Evolutionary conservation across 495 filamentous ascomycete genomes (phyloP), one percentile per base, ranked within the genome.

Genomic region (Clavariopsis aquatica): DNA sequence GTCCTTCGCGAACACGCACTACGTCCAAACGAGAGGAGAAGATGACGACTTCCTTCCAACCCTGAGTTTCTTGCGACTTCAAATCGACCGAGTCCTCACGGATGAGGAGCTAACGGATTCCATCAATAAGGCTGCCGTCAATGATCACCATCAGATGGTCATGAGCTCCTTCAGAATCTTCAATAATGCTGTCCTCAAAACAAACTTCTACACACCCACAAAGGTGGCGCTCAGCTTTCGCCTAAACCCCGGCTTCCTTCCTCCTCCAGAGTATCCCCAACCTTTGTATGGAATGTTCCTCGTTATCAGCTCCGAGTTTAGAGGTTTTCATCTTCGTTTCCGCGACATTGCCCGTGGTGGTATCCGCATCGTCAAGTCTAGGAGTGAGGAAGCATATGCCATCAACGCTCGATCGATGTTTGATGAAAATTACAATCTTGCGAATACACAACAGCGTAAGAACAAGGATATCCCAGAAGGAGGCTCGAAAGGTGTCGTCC

Each of bases 401-500:
- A 97, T 98, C 81, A 98, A 98, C 70, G 92, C 92, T 12, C 89
- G 95, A 45, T 94, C 89, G 20, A 82, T 98, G 49, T 98, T 98
- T 69, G 94, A 98, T 66, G 94, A 98, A 78, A 98, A 98, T 77
- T 98, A 98, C 77, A 93, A 93, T 62, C 85, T 98, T 64, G 94
- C 94, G 64, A 98, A 94, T 76, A 98, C 94, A 0, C 94, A 98
- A 77, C 95, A 98, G 80, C 90, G 95, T 71, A 98, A 98, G 85
- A 98, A 98, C 82, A 98, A 98, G 80, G 94, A 98, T 71, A 98
- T 98, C 45, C 94, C 94, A n/a, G 94, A 98, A 81, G 94, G 94
- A 56, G 94, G 94, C 60, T 94, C 93, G 56, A 98, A 98, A 80
- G 94, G 94, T 77, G 94, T 98, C 52, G 93, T 98, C 58, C 86